These are phyloP conservation scores for Trichosphaerium sp. DNA, from an alignment of 78 protist genomes.

Conservation along the genomic window DNA sequence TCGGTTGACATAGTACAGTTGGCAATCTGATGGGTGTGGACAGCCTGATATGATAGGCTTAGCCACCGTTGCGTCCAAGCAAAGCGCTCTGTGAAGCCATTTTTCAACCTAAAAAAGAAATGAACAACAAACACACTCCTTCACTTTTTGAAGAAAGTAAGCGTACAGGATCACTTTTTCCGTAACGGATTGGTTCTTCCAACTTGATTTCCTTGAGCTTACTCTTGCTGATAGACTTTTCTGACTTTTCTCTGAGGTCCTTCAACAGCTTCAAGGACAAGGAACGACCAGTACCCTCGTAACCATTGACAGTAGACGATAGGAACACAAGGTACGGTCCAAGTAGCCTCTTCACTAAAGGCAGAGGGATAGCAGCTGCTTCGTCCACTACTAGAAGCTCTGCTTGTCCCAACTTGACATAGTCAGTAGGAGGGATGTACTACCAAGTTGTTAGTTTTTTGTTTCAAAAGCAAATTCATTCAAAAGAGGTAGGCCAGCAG, in stretches of 20 bases:
- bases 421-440: constrained; percentile 2
- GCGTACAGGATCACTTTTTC: constrained; percentile 34
- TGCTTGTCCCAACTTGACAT: constrained; percentile 36
- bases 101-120: constrained; percentile 20
- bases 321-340: constrained; percentile 90
- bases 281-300: constrained; percentile 99
- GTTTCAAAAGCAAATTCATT: too few species aligned
- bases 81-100: constrained; percentile 89
- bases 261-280: constrained; percentile 93
- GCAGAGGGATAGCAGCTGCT: constrained; percentile 99
- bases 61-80: constrained; percentile 71
- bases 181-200: constrained; percentile 94
- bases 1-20: constrained; percentile 89
- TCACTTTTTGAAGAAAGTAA: constrained; percentile 14
- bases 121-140: background rate
- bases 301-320: constrained; percentile 82
- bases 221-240: constrained; percentile 9
- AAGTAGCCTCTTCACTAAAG: constrained; percentile 72
- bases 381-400: constrained; percentile 97
- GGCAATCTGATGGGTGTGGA: constrained; percentile 86
- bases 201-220: constrained; percentile 75
- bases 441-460: background rate
- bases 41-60: constrained; percentile 6
- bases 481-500: background rate
- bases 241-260: constrained; percentile 70